Percentiles rank a stretch among this genome's conserved stretches.
These are phyloP conservation scores for Termitomyces sp. DNA, from an alignment of 1,284 basidiomycete genomes.

Conservation along the genomic window DNA sequence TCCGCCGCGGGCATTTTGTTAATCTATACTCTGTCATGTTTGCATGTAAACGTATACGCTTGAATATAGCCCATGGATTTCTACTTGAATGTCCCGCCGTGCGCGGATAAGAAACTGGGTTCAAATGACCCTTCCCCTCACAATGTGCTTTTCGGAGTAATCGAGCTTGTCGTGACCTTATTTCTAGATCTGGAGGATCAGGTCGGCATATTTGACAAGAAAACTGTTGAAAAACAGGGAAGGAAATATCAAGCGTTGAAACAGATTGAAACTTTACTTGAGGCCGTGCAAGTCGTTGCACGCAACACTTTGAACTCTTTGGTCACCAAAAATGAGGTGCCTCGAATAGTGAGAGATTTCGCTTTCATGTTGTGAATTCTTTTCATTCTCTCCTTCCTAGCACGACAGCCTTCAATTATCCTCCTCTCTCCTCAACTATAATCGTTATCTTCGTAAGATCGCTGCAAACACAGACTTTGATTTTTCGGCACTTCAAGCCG, in stretches of 20 bases:
- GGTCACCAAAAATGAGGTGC: background rate
- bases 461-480: slow-evolving; percentile 30
- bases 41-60: slow-evolving; percentile 18
- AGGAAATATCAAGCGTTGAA: slow-evolving; percentile 8
- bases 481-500: slow-evolving; percentile 39
- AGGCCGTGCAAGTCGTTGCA: slow-evolving; percentile 9
- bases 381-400: slow-evolving; percentile 8
- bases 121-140: slow-evolving; percentile 16
- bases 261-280: slow-evolving; percentile 9
- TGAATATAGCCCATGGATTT: slow-evolving; percentile 33
- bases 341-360: slow-evolving; percentile 8
- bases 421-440: slow-evolving; percentile 31
- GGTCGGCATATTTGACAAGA: background rate
- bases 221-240: slow-evolving; percentile 3
- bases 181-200: slow-evolving; percentile 23
- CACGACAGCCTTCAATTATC: slow-evolving; percentile 17
- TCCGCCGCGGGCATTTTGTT: slow-evolving; percentile 16
- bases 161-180: slow-evolving; percentile 26
- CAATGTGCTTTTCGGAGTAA: slow-evolving; percentile 21
- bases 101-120: slow-evolving; percentile 16
- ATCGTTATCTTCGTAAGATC: slow-evolving; percentile 29
- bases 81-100: slow-evolving; percentile 22
- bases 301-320: slow-evolving; percentile 5
- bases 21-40: slow-evolving; percentile 19
- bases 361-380: background rate